Percentiles rank a stretch among this genome's conserved stretches.
Conservation (phyloP, 306 rosid genomes). For the Castanea crenata region DNA sequence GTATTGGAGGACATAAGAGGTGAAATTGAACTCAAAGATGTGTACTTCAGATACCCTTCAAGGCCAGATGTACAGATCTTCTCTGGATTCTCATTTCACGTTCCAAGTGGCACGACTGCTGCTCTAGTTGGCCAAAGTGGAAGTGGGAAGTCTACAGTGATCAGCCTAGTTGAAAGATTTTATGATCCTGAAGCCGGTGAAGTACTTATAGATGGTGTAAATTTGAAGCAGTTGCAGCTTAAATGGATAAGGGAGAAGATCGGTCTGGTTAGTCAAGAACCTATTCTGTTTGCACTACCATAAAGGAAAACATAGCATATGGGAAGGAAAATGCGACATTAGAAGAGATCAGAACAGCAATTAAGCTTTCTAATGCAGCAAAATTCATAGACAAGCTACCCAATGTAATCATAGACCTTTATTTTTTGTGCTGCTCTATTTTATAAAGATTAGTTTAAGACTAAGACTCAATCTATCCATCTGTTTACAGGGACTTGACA, state of each 20-base stretch:
- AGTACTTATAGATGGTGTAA: slow-evolving; percentile 71
- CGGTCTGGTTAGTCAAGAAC: slow-evolving; percentile 93
- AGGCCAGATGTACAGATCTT: slow-evolving; percentile 75
- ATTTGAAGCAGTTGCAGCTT: slow-evolving; percentile 55
- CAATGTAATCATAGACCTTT: slow-evolving; percentile 29
- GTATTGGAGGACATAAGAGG: slow-evolving; percentile 63
- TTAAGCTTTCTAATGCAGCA: slow-evolving; percentile 80
- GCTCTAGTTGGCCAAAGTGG: slow-evolving; percentile 98
- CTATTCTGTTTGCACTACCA: slow-evolving; percentile 60
- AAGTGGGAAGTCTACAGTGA: slow-evolving; percentile 88
- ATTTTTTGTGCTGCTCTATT: neutral
- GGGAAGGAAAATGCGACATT: slow-evolving; percentile 82
- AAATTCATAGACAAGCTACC: slow-evolving; percentile 78
- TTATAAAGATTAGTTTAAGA: neutral
- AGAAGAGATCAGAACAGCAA: slow-evolving; percentile 58
- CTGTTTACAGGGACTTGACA: slow-evolving; percentile 65
- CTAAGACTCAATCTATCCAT: neutral
- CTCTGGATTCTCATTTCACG: slow-evolving; percentile 67
- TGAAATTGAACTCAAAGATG: slow-evolving; percentile 73
- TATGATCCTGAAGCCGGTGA: slow-evolving; percentile 88
- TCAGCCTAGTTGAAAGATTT: slow-evolving; percentile 73
- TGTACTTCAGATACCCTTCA: slow-evolving; percentile 75
- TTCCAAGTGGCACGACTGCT: slow-evolving; percentile 62
- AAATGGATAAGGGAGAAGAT: slow-evolving; percentile 75
- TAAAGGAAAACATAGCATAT: slow-evolving; percentile 71